Evolutionary conservation across 192 early-diverging fungal species (phyloP), one percentile per base, ranked within the genome.

Genomic region (Podila epicladia): DNA sequence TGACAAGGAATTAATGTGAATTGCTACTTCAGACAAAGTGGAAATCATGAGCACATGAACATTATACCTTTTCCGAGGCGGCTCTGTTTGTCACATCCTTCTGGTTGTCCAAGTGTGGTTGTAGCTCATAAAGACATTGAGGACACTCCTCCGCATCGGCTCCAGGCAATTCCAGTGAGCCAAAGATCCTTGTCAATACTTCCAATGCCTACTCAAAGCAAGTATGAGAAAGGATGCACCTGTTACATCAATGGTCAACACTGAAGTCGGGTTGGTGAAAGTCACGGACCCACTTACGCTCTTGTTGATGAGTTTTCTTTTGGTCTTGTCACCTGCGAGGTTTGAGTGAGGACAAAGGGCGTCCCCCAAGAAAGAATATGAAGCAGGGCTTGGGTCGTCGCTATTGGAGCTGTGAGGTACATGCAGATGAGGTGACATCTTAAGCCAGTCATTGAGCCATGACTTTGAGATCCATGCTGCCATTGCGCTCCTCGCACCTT

Each of bases 381-480:
- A 64, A 4, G 59, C 28, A 0, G 77, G 77, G 15, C 67, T 64
- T 45, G 66, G 65, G 33, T 80, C 77, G 15, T 73, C 77, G 5
- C 28, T 41, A 4, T 62, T 57, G 0, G 71, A 45, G 1, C 53
- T 22, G 22, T 72, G 57, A 0, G 15, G 15, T 12, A 13, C 48
- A 50, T 73, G 77, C 17, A 80, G 65, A 0, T 53, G 41, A 28
- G 77, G 77, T 0, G 45, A 50, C 20, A 69, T 57, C 26, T 73
- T 72, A 13, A 41, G 20, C 77, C 77, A 80, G 33, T 72, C 71
- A 19, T 55, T 45, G n/a, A 80, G 29, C 77, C 77, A 80, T 9
- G 41, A 1, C 24, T 65, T 72, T 37, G 77, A 80, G 49, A 80
- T 48, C 77, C 77, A 80, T 1, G 26, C 65, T 22, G 35, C 38